Percentiles rank a stretch among this genome's conserved stretches.
phyloP scores from a whole-genome alignment of 805 yeast genomes.

The Zygosaccharomyces bailii region DNA sequence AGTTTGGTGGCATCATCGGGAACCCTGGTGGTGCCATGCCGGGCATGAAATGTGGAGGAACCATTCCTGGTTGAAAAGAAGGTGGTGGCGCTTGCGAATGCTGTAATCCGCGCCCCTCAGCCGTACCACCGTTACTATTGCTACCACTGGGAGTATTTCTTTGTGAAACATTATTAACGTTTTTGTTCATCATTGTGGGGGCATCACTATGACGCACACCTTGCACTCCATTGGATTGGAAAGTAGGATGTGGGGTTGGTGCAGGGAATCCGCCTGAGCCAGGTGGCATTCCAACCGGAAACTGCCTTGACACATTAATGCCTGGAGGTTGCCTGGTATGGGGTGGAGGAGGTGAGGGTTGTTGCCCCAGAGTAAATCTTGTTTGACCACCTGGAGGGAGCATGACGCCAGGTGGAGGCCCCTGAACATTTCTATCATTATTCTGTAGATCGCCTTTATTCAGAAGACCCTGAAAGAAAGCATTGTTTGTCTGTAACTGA shows the following conservation, averaged over 20 bases:
- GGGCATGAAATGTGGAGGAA: slow-evolving; percentile 27
- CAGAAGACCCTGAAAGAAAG: slow-evolving; percentile 33
- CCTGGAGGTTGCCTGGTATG: slow-evolving; percentile 19
- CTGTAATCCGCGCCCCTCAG: neutral
- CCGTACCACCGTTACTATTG: neutral
- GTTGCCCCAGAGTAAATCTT: slow-evolving; percentile 8
- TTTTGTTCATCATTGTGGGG: slow-evolving; percentile 11
- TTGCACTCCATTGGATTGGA: slow-evolving; percentile 9
- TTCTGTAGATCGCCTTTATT: slow-evolving; percentile 26
- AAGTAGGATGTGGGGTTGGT: slow-evolving; percentile 16
- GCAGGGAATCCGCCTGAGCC: slow-evolving; percentile 23
- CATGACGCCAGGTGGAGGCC: slow-evolving; percentile 16
- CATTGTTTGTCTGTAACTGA: slow-evolving; percentile 22
- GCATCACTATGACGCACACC: slow-evolving; percentile 3
- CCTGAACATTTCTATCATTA: slow-evolving; percentile 7
- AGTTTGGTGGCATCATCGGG: slow-evolving; percentile 26
- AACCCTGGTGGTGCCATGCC: slow-evolving; percentile 34
- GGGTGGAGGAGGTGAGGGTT: slow-evolving; percentile 3
- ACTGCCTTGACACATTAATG: slow-evolving; percentile 16
- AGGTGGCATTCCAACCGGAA: slow-evolving; percentile 25
- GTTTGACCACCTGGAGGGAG: slow-evolving; percentile 16
- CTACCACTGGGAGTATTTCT: neutral
- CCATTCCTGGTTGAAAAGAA: slow-evolving; percentile 16
- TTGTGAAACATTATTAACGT: neutral
- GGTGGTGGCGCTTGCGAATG: slow-evolving; percentile 10